Evolutionary conservation across 345 rosid genomes (phyloP).

Genomic region (Rubroshorea leprosula): DNA sequence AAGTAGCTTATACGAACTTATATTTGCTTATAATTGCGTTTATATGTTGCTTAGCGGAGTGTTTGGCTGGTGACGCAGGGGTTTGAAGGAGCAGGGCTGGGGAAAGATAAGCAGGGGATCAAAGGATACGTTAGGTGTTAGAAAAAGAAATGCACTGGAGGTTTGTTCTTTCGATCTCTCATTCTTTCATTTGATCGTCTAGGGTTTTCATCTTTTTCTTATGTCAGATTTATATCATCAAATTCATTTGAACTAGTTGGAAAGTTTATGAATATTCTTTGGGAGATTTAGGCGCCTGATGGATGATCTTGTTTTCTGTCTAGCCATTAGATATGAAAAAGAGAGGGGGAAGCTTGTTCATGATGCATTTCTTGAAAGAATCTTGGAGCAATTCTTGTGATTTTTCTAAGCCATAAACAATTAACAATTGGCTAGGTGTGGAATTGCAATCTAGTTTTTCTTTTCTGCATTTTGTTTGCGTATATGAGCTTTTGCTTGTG

Average conservation of each 20-base stretch:
- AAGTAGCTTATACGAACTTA: too few species aligned
- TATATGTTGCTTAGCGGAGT: constrained; percentile 3
- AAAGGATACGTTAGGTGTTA: constrained; percentile 77
- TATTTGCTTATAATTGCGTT: not conserved
- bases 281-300: too few species aligned
- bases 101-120: constrained; percentile 97
- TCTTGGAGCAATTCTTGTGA: constrained; percentile 89
- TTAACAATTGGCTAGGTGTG: too few species aligned
- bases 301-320: not conserved
- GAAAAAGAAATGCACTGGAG: constrained; percentile 83
- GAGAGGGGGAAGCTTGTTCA: constrained; percentile 85
- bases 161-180: too few species aligned
- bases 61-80: constrained; percentile 42
- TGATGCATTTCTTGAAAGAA: constrained; percentile 72
- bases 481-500: too few species aligned
- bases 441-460: not conserved
- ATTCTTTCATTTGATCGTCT: too few species aligned
- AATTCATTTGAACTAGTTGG: too few species aligned
- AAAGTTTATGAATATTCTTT: too few species aligned
- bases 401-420: constrained; percentile 19
- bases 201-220: constrained; percentile 34
- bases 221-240: too few species aligned
- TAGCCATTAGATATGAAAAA: constrained; percentile 51
- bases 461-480: too few species aligned
- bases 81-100: constrained; percentile 98